These are phyloP conservation scores for Artemisia annua DNA, from an alignment of 129 eudicot genomes.

Conservation along the genomic window DNA sequence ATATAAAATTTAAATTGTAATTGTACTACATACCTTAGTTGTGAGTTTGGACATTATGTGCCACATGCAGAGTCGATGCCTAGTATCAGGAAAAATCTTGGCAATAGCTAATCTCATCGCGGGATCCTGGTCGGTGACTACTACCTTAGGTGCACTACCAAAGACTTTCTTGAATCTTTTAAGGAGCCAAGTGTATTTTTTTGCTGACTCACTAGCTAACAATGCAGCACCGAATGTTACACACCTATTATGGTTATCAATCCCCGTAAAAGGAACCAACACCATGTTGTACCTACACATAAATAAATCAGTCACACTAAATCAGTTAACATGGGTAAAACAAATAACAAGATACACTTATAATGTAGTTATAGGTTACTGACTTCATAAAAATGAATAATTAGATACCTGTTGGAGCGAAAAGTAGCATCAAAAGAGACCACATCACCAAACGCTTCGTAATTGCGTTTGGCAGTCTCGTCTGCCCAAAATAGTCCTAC, in stretches of 20 bases:
- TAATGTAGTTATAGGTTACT: background rate
- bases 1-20: no score
- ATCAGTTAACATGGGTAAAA: no score
- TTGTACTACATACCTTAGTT: background rate
- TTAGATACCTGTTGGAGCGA: no score
- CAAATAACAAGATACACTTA: background rate
- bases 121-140: background rate
- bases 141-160: background rate
- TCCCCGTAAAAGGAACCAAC: background rate
- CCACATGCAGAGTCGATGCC: background rate
- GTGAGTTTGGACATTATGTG: background rate
- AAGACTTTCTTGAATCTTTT: background rate
- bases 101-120: background rate
- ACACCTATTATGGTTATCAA: background rate
- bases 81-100: background rate
- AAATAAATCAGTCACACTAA: background rate
- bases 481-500: background rate
- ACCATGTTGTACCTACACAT: background rate
- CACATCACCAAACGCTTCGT: background rate
- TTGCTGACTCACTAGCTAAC: background rate
- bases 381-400: no score
- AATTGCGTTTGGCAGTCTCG: background rate
- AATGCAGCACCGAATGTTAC: background rate
- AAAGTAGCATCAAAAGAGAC: no score
- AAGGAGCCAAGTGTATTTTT: background rate